Base-by-base conservation (phyloP, 345 rosid species). In the Pelargonium nanum region DNA sequence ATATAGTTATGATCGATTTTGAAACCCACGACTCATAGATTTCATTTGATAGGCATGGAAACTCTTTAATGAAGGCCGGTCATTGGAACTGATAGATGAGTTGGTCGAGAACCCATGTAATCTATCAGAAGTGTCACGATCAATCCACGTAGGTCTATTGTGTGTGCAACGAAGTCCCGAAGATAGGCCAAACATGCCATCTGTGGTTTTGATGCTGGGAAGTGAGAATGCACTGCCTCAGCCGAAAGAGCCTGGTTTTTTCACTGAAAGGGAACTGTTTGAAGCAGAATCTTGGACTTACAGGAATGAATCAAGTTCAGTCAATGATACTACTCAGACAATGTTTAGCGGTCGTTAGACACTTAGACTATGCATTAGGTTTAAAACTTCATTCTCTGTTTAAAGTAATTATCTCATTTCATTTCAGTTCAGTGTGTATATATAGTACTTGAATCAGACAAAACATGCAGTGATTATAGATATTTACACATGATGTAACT, bases 1-100 rank as follows among this genome's bases (percentile, higher is more conserved):
- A 7, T 28, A 28, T 28, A 28, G 7, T 7, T 28, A 28, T 28
- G 7, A 28, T 28, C 7, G 32, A 28, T 30, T 30, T 30, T 30
- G 4, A 30, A 30, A 1, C 10, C 10, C 40, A 30, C 6, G 10
- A 30, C 40, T 30, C 40, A 3, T n/a, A 30, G 10, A 30, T 5
- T 30, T 12, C 40, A 30, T 30, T 30, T 30, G 6, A 30, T 17
- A 68, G 72, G 68, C 72, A 32, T 69, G 72, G 72, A 12, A 56
- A 25, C 22, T 58, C 30, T 66, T 62, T 58, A 30, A 52, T 19
- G 63, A 59, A 26, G 61, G 55, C 12, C 55, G 26, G 22, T 21
- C 23, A 0, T 30, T 58, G 54, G 58, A 66, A 53, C 40, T 66
- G 16, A 55, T 52, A 6, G 64, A 59, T 52, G 13, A 57, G 0